Base-by-base conservation (phyloP, 352 stramenopile genomes). In the Saprolegnia parasitica region DNA sequence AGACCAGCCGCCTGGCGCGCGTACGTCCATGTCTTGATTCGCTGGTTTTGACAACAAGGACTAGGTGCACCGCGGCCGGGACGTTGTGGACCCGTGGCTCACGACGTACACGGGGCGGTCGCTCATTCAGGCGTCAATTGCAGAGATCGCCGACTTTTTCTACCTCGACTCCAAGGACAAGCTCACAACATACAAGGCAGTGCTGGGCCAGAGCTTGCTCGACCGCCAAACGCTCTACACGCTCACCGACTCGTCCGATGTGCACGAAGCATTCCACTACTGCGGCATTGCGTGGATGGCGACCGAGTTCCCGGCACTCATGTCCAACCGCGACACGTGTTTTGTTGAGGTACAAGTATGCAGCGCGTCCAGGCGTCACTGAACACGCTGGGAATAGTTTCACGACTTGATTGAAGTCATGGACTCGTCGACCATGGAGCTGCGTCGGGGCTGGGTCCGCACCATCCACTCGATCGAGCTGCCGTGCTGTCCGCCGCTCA, bases 101-200 rank as follows among this genome's bases (percentile, higher is more conserved):
- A 26, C 55, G n/a, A 35, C 32, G 2, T 58, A 91, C 56, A 76
- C 83, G 37, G 85, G 83, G 26, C 73, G 79, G n/a, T 88, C 81
- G 35, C 79, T 76, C n/a, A 89, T 93, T 42, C 84, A 83, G 71
- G 85, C 83, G n/a, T 81, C 78, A 21, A 79, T 93, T 47, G 85
- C 91, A 65, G 85, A 93, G 39, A 80, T 93, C 21, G 81, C 85
- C 37, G 80, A 89, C 45, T 93, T 93, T 76, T 93, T 93, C 73
- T 76, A 77, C 49, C 78, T 91, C n/a, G 85, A 93, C 64, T 89
- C 83, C 52, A 67, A 79, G 32, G 84, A 84, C 21, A 93, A 93
- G 68, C 32, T 61, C 13, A 37, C 54, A 35, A 42, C 16, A 20
- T 61, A 61, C 23, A 61, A 29, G 1, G 9, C 23, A 10, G 29